Evolutionary conservation across 75 land plant genomes (phyloP), one percentile per base, ranked within the genome.

Genomic region (Ceratopteris richardii): DNA sequence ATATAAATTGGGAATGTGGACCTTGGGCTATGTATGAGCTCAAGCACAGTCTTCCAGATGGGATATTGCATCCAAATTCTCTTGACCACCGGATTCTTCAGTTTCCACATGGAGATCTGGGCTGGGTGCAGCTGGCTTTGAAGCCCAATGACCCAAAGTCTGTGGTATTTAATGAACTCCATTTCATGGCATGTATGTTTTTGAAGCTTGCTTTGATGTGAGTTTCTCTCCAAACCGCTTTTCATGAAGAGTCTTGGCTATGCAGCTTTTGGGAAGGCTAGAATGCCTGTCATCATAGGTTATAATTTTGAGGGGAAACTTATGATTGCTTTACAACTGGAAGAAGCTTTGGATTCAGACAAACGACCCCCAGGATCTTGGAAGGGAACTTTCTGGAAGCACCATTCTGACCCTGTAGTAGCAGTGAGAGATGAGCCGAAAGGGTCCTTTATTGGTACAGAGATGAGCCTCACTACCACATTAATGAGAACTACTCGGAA

Each of bases 101-200:
- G 74, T 58, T 75, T 27, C 68, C 67, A 0, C 39, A 52, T 58
- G 77, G 77, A 14, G 74, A 75, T 31, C 75, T 75, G 16, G 67
- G 75, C 27, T 75, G 77, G 77, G 58, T 75, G 31, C 75, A 71
- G 54, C 66, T 71, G 37, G 66, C 57, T 17, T 44, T 75, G 39
- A 64, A 56, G 47, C 76, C 66, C 25, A 24, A 63, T 23, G 74
- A 69, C 42, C 75, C 74, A 54, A 70, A 65, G 20, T 63, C 44
- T 26, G 75, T 70, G 25, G 60, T 75, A 16, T 75, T 75, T 46
- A 67, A 73, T 44, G 77, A 75, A 55, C 56, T 71, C 31, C 67
- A 71, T 39, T 75, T 75, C 66, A 70, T 70, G 74, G 17, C 63
- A 7, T 48, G 65, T 67, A 60, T 61, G 65, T 61, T 18, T 31